Evolutionary conservation across 306 rosid genomes (phyloP), one percentile per base, ranked within the genome.

Genomic region (Medicago lupulina): DNA sequence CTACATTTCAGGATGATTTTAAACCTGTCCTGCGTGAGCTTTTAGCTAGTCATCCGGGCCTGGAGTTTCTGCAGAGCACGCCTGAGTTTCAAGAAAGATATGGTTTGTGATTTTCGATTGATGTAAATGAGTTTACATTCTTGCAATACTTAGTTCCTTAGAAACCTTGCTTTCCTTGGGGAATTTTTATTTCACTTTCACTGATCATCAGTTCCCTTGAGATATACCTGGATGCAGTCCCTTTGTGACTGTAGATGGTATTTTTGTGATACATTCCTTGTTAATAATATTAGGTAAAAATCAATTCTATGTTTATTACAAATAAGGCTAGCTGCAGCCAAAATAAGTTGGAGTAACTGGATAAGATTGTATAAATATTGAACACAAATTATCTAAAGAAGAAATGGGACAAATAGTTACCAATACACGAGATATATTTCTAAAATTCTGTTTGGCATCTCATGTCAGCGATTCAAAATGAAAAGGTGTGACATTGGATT

Each of bases 31-130:
- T 96, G 43, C 96, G 91, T 28, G 99, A 96, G 81, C 97, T 96
- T 73, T 86, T 96, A 83, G 88, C 97, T 36, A 88, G 96, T 60
- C 99, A 96, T 85, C 96, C 99, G 39, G 99, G 98, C 76, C 82
- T 96, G 79, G 99, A 96, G 87, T 96, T 96, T 83, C 85, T 96
- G 73, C 99, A 92, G 86, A 87, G 92, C 83, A 92, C 99, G 1
- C 99, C 97, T 17, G 99, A 96, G 87, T 96, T 96, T 96, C 99
- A 96, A 83, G 99, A 96, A 86, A 88, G 99, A 96, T 96, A 96
- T 59, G 99, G 99, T 96, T 86, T 49, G 99, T 89, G 81, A 73
- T 71, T 50, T 34, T 55, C 73, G 31, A 73, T 67, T 58, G 58
- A 36, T 76, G 69, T 71, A n/a, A 76, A 43, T 38, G 31, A 60